These are phyloP conservation scores for Eucalyptus dawsonii DNA, from an alignment of 345 rosid species.

Conservation along the genomic window DNA sequence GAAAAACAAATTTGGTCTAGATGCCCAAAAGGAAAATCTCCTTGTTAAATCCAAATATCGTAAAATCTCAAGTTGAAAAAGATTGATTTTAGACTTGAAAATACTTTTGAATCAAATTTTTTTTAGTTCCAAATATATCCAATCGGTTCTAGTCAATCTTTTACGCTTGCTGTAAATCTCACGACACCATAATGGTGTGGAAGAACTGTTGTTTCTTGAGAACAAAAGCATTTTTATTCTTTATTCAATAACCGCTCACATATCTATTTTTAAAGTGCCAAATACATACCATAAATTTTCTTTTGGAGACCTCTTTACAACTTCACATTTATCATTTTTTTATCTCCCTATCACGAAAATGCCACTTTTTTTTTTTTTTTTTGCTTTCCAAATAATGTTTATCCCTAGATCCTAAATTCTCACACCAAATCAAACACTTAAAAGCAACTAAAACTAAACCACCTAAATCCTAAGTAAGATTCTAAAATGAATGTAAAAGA, in stretches of 20 bases:
- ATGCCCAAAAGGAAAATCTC: neutral
- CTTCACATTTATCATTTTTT: neutral
- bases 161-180: neutral
- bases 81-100: too few species aligned
- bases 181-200: neutral
- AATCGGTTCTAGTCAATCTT: neutral
- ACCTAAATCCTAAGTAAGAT: too few species aligned
- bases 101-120: too few species aligned
- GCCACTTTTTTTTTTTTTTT: neutral
- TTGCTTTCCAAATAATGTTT: too few species aligned
- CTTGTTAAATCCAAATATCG: neutral
- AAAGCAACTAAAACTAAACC: neutral
- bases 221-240: neutral
- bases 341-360: neutral
- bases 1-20: neutral
- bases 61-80: neutral
- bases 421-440: too few species aligned
- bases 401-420: neutral
- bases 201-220: neutral
- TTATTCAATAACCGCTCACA: neutral
- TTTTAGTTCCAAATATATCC: neutral
- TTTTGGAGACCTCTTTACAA: neutral
- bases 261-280: neutral
- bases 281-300: neutral
- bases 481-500: too few species aligned